A percentile compares a stretch with the other conserved stretches of the same genome.
These are phyloP conservation scores for Penicillium sumatraense DNA, from an alignment of 2,329 filamentous ascomycete species.

Conservation along the genomic window DNA sequence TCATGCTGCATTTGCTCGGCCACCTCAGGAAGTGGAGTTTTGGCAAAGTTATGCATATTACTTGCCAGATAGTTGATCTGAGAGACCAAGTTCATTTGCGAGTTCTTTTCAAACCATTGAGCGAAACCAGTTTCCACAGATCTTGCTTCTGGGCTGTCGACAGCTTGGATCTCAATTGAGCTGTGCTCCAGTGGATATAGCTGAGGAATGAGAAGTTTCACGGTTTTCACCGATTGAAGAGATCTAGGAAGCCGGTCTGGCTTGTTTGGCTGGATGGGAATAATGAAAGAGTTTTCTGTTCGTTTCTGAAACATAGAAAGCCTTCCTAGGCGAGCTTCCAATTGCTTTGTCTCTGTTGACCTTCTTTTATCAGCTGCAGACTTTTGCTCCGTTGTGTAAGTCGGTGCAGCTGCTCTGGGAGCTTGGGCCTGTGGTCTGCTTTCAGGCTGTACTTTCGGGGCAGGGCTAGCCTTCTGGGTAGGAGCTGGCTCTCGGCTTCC, in stretches of 20 bases:
- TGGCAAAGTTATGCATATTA: conserved; percentile 71
- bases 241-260: conserved; percentile 63
- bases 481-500: conserved; percentile 33
- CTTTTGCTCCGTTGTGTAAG: conserved; percentile 64
- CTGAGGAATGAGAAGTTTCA: conserved; percentile 71
- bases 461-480: conserved; percentile 2
- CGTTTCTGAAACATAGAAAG: conserved; percentile 68
- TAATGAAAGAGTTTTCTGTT: conserved; percentile 71
- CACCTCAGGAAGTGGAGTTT: conserved; percentile 49
- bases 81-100: conserved; percentile 68
- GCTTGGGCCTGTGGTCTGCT: neutral
- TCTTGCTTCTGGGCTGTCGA: conserved; percentile 63
- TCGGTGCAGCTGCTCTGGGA: conserved; percentile 45
- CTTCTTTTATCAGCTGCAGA: conserved; percentile 66
- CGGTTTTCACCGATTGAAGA: conserved; percentile 65
- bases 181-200: conserved; percentile 74
- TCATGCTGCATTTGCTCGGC: conserved; percentile 17
- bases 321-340: conserved; percentile 75
- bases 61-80: conserved; percentile 76
- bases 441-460: conserved; percentile 5
- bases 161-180: conserved; percentile 67
- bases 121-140: conserved; percentile 69
- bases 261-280: conserved; percentile 71
- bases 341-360: conserved; percentile 69
- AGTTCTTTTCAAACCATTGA: conserved; percentile 60